Evolutionary conservation across 768 basidiomycete species (phyloP).

Genomic region (Pisolithus sp.): DNA sequence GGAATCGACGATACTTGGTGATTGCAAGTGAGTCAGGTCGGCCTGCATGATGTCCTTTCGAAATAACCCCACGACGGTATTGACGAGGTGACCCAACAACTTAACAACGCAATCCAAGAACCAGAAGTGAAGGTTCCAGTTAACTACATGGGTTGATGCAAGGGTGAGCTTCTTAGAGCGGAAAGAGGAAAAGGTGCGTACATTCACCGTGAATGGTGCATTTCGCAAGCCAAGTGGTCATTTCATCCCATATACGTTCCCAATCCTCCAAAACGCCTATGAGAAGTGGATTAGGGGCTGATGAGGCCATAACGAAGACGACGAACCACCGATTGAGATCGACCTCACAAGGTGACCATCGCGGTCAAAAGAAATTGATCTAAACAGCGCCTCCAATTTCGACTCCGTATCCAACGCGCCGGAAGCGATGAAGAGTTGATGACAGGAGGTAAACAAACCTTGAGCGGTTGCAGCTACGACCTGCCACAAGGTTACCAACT

Average conservation of each 20-base stretch:
- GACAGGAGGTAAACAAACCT: conserved; percentile 35
- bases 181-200: conserved; percentile 24
- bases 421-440: conserved; percentile 46
- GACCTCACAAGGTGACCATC: conserved; percentile 50
- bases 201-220: conserved; percentile 37
- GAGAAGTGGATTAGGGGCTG: neutral
- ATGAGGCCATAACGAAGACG: conserved; percentile 10
- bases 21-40: conserved; percentile 33
- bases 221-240: conserved; percentile 16
- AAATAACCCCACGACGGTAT: conserved; percentile 26
- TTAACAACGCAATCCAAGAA: conserved; percentile 36
- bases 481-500: conserved; percentile 28
- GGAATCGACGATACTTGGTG: conserved; percentile 30
- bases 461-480: conserved; percentile 38
- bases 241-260: conserved; percentile 20
- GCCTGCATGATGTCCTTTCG: conserved; percentile 13
- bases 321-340: conserved; percentile 42
- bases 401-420: conserved; percentile 50
- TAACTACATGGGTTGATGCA: conserved; percentile 33
- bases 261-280: conserved; percentile 22
- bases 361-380: conserved; percentile 43
- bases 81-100: conserved; percentile 35
- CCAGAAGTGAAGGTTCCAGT: conserved; percentile 49
- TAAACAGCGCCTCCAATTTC: conserved; percentile 42
- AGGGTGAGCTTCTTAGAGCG: neutral